Base-by-base conservation (phyloP, 345 rosid species). In the Moricandia moricandioides region DNA sequence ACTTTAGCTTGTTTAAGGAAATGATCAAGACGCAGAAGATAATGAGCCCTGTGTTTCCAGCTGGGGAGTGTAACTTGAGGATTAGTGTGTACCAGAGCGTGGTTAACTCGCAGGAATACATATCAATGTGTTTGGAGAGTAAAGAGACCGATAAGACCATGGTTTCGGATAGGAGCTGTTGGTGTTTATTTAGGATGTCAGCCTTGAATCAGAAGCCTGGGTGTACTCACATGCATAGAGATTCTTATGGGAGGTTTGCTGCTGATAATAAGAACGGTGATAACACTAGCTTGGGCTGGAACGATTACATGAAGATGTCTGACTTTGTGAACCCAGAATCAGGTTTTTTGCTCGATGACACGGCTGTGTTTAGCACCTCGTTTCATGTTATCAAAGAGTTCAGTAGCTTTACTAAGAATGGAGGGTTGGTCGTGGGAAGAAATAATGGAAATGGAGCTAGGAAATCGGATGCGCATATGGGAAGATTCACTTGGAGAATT, bases 101-200 rank as follows among this genome's bases (percentile, higher is more conserved):
- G 0, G 97, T 96, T 47, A 92, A 87, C 24, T 88, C 88, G 29
- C 91, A 82, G 4, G 99, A 96, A 51, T 87, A 89, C 69, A 65
- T 96, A 45, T 96, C 99, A 0, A 92, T 96, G 98, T 96, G 97
- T 79, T 79, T 96, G 90, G 99, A 92, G 88, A 92, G 97, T 79
- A 92, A 91, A 85, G 96, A 88, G 51, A 90, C 94, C 0, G 98
- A 93, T 70, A 93, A 93, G 87, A 78, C 86, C 0, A 59, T 70
- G 37, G 79, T 82, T 11, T 84, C 86, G 0, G 99, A 96, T 64
- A 83, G 98, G 81, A 92, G 97, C 70, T 96, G 99, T 76, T 96
- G 99, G 99, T 96, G 99, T 82, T 86, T 96, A 78, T 96, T 96
- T 82, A 82, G 99, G 75, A 96, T 96, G 97, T 96, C 99, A 0